Evolutionary conservation across 208 protist species (phyloP).

Genomic region (Crithidia acanthocephali): DNA sequence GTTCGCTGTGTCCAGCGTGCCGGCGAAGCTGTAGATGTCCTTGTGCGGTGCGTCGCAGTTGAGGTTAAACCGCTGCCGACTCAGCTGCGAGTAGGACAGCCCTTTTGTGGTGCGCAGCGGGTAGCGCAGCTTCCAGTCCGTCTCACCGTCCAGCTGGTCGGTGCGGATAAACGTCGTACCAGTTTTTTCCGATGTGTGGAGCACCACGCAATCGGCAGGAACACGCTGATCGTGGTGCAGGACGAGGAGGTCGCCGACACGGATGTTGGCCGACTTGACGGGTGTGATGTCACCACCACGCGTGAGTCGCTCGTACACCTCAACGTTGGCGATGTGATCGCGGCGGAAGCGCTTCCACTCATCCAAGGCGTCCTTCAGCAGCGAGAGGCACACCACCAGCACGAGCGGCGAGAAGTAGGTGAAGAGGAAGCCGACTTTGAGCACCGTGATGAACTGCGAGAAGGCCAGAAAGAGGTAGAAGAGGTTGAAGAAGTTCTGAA

Average conservation of each 20-base stretch:
- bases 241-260: conserved; percentile 95
- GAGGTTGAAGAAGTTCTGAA: conserved; percentile 83
- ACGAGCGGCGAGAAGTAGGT: conserved; percentile 96
- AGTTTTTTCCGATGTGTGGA: conserved; percentile 95
- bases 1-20: conserved; percentile 64
- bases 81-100: conserved; percentile 39
- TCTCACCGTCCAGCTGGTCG: conserved; percentile 99
- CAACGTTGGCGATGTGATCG: conserved; percentile 85
- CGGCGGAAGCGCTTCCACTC: conserved; percentile 93
- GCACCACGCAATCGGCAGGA: conserved; percentile 96
- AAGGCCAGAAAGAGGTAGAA: conserved; percentile 90
- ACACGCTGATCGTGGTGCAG: conserved; percentile 95
- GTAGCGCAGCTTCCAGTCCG: conserved; percentile 97
- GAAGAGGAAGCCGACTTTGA: conserved; percentile 94
- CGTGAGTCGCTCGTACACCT: conserved; percentile 73
- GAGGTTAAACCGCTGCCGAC: conserved; percentile 60
- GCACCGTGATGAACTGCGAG: conserved; percentile 77
- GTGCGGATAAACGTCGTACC: conserved; percentile 98
- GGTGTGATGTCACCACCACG: conserved; percentile 44
- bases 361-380: conserved; percentile 95
- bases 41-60: conserved; percentile 87
- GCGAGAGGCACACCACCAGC: conserved; percentile 90
- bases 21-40: conserved; percentile 98
- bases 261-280: conserved; percentile 85
- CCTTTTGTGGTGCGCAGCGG: conserved; percentile 61